Conservation (phyloP, 495 filamentous ascomycete genomes). For the Hypoxylon fragiforme region DNA sequence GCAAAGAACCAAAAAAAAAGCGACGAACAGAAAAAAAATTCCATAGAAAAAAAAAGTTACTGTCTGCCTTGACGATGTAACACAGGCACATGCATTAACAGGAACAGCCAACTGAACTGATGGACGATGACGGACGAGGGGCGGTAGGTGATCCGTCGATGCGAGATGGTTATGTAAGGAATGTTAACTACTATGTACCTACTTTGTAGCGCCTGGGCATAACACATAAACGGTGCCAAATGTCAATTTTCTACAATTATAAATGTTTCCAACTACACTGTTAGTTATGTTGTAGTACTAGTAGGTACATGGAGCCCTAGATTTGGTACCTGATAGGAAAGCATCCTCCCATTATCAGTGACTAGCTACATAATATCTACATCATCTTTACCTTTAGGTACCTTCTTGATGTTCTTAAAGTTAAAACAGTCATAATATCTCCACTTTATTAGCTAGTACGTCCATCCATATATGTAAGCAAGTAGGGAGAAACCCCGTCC, state of each 20-base stretch:
- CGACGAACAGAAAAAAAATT: conserved; percentile 21
- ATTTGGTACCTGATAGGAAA: no score
- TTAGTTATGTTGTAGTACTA: no score
- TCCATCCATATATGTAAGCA: no score
- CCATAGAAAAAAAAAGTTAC: conserved; percentile 5
- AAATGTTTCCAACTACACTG: no score
- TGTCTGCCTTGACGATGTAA: conserved; percentile 31
- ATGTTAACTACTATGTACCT: no score
- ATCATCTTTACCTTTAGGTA: conserved; percentile 21
- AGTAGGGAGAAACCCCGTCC: conserved; percentile 12
- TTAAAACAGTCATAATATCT: background rate
- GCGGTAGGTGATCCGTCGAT: conserved; percentile 28
- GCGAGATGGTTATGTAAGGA: conserved; percentile 21
- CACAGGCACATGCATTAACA: conserved; percentile 30
- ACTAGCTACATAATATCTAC: conserved; percentile 22
- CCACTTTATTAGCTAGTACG: conserved; percentile 26
- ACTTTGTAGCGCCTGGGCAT: no score
- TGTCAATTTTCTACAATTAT: no score
- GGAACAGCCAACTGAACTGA: conserved; percentile 5
- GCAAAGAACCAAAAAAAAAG: conserved; percentile 22
- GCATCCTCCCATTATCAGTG: no score
- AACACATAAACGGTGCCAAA: no score
- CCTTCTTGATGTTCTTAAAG: background rate
- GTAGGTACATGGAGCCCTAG: no score
- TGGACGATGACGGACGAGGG: conserved; percentile 2